phyloP scores from a whole-genome alignment of 2,329 filamentous ascomycete genomes.

The Colletotrichum euphorbiae region DNA sequence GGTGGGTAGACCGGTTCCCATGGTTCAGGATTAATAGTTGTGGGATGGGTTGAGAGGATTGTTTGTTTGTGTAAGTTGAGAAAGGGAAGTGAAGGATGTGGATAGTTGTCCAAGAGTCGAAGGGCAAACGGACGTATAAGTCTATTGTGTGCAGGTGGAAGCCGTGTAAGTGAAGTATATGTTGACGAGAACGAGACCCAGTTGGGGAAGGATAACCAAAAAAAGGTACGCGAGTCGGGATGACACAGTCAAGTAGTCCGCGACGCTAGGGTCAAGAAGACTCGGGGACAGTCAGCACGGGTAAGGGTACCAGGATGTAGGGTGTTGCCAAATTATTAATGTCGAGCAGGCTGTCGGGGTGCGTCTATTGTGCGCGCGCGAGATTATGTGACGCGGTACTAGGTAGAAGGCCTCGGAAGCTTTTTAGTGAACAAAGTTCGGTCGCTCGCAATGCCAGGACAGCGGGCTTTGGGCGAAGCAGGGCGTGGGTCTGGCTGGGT shows the following conservation, averaged over 20 bases:
- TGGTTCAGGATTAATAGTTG: conserved; percentile 46
- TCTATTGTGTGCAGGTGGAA: conserved; percentile 8
- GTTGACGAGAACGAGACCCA: conserved; percentile 35
- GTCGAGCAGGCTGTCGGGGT: conserved; percentile 36
- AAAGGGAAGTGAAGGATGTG: not conserved
- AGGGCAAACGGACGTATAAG: conserved; percentile 33
- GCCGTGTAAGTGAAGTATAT: conserved; percentile 39
- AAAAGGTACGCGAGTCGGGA: conserved; percentile 35
- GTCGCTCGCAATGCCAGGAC: conserved; percentile 34
- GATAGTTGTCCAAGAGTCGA: conserved; percentile 17
- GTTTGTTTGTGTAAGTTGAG: not conserved
- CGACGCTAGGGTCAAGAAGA: conserved; percentile 27
- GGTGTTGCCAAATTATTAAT: conserved; percentile 40
- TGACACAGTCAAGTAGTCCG: conserved; percentile 38
- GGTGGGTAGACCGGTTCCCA: conserved; percentile 65
- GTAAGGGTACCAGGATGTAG: conserved; percentile 30
- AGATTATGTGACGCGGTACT: conserved; percentile 37
- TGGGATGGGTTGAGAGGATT: conserved; percentile 5
- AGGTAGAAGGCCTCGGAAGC: conserved; percentile 33
- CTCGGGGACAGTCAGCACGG: conserved; percentile 34
- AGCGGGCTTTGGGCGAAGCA: not conserved
- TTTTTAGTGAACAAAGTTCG: conserved; percentile 38
- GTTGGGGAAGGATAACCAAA: conserved; percentile 29
- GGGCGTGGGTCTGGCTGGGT: too few species aligned
- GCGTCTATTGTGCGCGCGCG: conserved; percentile 38